Evolutionary conservation across 768 basidiomycete genomes (phyloP).

Genomic region (Collybia nuda): DNA sequence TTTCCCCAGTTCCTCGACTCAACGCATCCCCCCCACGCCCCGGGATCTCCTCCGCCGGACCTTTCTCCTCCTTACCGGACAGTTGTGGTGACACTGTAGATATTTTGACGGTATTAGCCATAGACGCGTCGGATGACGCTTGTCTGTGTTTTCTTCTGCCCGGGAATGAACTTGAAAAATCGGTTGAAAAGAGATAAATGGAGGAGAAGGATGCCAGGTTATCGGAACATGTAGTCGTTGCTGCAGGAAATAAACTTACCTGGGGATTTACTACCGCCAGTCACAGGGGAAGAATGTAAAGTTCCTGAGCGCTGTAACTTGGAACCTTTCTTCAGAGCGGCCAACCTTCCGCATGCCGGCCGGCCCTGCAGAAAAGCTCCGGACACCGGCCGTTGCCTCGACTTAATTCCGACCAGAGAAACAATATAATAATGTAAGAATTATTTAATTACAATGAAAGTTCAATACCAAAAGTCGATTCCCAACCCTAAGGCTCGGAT

Average conservation of each 20-base stretch:
- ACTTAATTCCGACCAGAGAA: not conserved
- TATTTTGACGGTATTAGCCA: constrained; percentile 66
- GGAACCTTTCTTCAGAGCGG: constrained; percentile 11
- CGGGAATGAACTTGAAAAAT: constrained; percentile 19
- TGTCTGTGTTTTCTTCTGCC: constrained; percentile 33
- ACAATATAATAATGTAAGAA: not conserved
- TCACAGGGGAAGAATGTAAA: constrained; percentile 20
- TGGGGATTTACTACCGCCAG: constrained; percentile 37
- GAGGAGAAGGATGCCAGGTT: not conserved
- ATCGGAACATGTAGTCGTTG: not conserved
- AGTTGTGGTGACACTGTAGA: constrained; percentile 43
- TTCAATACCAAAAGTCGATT: not conserved
- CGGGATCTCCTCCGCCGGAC: constrained; percentile 25
- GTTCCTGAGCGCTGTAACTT: constrained; percentile 14
- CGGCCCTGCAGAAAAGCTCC: constrained; percentile 1
- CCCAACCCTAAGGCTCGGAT: constrained; percentile 33
- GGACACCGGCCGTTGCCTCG: constrained; percentile 8
- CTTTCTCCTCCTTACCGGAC: constrained; percentile 35
- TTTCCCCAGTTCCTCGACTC: constrained; percentile 11
- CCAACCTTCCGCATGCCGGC: constrained; percentile 5
- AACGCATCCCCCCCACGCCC: constrained; percentile 21
- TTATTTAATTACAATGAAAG: too few species aligned
- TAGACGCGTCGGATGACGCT: constrained; percentile 80
- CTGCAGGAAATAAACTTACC: constrained; percentile 21
- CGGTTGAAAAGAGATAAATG: constrained; percentile 2